These are phyloP conservation scores for Daedaleopsis sinensis DNA, from an alignment of 768 basidiomycete species.

Conservation along the genomic window DNA sequence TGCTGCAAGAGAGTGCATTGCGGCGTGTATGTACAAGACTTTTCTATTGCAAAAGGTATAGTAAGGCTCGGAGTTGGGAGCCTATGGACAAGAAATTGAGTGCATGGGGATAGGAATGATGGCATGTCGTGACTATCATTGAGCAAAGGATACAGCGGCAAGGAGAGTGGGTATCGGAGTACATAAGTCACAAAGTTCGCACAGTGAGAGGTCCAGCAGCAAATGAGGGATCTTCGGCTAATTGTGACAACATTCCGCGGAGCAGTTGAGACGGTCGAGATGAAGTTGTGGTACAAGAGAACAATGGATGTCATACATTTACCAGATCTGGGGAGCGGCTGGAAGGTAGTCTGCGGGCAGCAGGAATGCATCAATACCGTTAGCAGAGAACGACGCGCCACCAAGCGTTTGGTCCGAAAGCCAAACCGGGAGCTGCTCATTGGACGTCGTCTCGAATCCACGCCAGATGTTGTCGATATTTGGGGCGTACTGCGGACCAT, in stretches of 20 bases:
- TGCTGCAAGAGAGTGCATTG: constrained; percentile 8
- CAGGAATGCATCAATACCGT: constrained; percentile 86
- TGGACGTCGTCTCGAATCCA: constrained; percentile 70
- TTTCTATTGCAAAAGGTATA: constrained; percentile 2
- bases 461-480: constrained; percentile 73
- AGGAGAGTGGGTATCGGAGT: constrained; percentile 3
- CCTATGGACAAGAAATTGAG: background rate
- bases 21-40: constrained; percentile 17
- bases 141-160: background rate
- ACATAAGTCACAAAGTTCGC: constrained; percentile 14
- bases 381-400: constrained; percentile 72
- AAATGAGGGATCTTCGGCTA: constrained; percentile 4
- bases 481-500: constrained; percentile 27
- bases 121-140: constrained; percentile 7
- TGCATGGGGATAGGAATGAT: background rate
- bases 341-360: constrained; percentile 77
- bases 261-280: background rate
- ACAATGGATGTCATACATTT: background rate
- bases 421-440: constrained; percentile 83
- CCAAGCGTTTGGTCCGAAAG: constrained; percentile 83
- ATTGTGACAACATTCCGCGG: constrained; percentile 9
- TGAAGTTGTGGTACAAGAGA: background rate
- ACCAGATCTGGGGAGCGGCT: constrained; percentile 78
- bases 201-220: constrained; percentile 4
- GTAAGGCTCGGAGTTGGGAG: background rate